These are phyloP conservation scores for Rutstroemia sp. DNA, from an alignment of 2,329 filamentous ascomycete genomes.

Conservation along the genomic window DNA sequence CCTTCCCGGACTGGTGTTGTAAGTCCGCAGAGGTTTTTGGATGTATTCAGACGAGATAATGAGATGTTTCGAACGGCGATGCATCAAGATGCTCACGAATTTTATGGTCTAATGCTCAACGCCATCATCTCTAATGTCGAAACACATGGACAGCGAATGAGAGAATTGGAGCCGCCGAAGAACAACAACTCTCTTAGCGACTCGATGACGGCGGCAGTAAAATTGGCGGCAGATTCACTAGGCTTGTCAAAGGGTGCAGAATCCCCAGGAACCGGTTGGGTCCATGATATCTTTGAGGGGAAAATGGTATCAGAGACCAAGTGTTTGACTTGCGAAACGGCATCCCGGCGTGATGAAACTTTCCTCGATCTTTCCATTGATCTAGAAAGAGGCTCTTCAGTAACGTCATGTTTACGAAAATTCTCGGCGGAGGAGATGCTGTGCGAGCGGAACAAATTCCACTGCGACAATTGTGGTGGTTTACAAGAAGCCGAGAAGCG, in stretches of 20 bases:
- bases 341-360: slow-evolving; percentile 89
- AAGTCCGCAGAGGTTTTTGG: slow-evolving; percentile 85
- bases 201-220: slow-evolving; percentile 41
- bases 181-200: slow-evolving; percentile 40
- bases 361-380: slow-evolving; percentile 96
- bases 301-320: slow-evolving; percentile 92
- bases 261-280: slow-evolving; percentile 71
- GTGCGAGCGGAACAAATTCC: slow-evolving; percentile 97
- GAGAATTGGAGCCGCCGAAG: slow-evolving; percentile 39
- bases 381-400: slow-evolving; percentile 88
- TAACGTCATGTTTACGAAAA: slow-evolving; percentile 89
- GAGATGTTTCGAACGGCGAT: slow-evolving; percentile 96
- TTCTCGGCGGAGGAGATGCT: slow-evolving; percentile 99
- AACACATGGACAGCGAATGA: slow-evolving; percentile 64
- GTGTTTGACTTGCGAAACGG: slow-evolving; percentile 92
- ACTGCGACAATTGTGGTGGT: slow-evolving; percentile 94
- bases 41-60: slow-evolving; percentile 89
- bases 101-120: slow-evolving; percentile 90
- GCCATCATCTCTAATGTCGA: slow-evolving; percentile 93
- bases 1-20: slow-evolving; percentile 79
- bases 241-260: slow-evolving; percentile 33
- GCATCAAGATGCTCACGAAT: slow-evolving; percentile 98
- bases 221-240: slow-evolving; percentile 35
- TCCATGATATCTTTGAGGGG: slow-evolving; percentile 95
- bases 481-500: slow-evolving; percentile 96